phyloP scores from a whole-genome alignment of 1,284 basidiomycete species.

The Fomitopsis palustris region DNA sequence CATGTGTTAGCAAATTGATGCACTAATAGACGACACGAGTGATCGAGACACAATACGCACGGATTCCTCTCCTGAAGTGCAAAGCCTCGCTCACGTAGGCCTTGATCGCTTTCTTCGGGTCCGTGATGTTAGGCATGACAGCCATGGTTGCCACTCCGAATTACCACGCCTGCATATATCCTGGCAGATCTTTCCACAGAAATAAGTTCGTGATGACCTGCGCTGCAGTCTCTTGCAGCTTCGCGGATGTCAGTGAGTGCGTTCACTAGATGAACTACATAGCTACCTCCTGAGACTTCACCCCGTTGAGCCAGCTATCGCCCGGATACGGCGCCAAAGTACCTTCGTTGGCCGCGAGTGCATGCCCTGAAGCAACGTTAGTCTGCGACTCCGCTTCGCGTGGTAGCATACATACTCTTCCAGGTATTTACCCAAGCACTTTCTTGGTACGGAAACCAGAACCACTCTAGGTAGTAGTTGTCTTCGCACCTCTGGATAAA shows the following conservation, averaged over 20 bases:
- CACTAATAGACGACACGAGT: not conserved
- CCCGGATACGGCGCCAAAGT: slow-evolving; percentile 2
- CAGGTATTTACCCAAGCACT: slow-evolving; percentile 15
- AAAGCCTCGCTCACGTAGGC: slow-evolving; percentile 13
- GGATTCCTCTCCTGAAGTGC: slow-evolving; percentile 15
- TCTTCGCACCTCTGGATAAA: slow-evolving; percentile 9
- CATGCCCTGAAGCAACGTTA: not conserved
- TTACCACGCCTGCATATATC: slow-evolving; percentile 10
- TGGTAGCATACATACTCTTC: slow-evolving; percentile 4
- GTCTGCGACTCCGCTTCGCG: not conserved
- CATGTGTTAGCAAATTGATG: not conserved
- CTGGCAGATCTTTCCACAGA: slow-evolving; percentile 7
- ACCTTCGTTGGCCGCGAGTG: not conserved
- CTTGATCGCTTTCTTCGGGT: slow-evolving; percentile 8
- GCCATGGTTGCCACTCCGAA: slow-evolving; percentile 11
- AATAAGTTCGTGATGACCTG: not conserved
- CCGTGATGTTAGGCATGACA: slow-evolving; percentile 2
- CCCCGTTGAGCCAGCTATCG: slow-evolving; percentile 7
- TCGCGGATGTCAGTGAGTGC: not conserved
- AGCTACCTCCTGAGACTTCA: slow-evolving; percentile 9
- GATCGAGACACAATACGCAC: not conserved
- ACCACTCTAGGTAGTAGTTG: slow-evolving; percentile 16
- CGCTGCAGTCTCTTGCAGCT: not conserved
- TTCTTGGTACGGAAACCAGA: slow-evolving; percentile 16
- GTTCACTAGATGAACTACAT: not conserved